phyloP scores from a whole-genome alignment of 2,329 filamentous ascomycete species.

The Xylaria digitata region DNA sequence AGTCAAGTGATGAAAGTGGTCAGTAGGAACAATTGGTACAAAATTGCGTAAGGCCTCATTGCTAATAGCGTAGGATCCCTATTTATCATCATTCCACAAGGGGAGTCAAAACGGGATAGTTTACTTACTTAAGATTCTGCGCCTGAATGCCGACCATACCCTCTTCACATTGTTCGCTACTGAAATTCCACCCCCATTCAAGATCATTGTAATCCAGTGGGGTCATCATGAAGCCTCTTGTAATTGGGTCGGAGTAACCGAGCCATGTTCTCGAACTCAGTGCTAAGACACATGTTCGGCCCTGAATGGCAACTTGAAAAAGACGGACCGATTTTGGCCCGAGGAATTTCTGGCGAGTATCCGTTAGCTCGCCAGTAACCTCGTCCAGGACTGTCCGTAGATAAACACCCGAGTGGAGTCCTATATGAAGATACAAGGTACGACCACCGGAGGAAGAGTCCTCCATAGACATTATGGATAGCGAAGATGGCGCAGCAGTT shows the following conservation, averaged over 20 bases:
- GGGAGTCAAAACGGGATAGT: slow-evolving; percentile 46
- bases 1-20: slow-evolving; percentile 56
- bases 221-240: slow-evolving; percentile 89
- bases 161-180: slow-evolving; percentile 91
- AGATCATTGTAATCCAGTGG: slow-evolving; percentile 88
- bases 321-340: slow-evolving; percentile 90
- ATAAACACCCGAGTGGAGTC: slow-evolving; percentile 94
- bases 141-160: slow-evolving; percentile 95
- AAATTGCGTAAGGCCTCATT: slow-evolving; percentile 67
- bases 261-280: slow-evolving; percentile 96
- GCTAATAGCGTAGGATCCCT: slow-evolving; percentile 67
- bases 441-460: slow-evolving; percentile 90
- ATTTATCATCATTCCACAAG: slow-evolving; percentile 70
- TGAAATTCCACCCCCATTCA: slow-evolving; percentile 96
- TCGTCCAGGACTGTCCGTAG: slow-evolving; percentile 95
- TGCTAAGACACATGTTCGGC: slow-evolving; percentile 85
- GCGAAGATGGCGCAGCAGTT: slow-evolving; percentile 86
- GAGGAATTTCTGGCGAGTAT: slow-evolving; percentile 93
- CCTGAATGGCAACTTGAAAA: slow-evolving; percentile 89
- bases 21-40: slow-evolving; percentile 98
- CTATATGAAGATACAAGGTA: slow-evolving; percentile 94
- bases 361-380: slow-evolving; percentile 92
- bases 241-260: slow-evolving; percentile 89
- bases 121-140: slow-evolving; percentile 81
- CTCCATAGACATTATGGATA: slow-evolving; percentile 94